phyloP scores from a whole-genome alignment of 179 eudicot species.

The Corrigiola litoralis region DNA sequence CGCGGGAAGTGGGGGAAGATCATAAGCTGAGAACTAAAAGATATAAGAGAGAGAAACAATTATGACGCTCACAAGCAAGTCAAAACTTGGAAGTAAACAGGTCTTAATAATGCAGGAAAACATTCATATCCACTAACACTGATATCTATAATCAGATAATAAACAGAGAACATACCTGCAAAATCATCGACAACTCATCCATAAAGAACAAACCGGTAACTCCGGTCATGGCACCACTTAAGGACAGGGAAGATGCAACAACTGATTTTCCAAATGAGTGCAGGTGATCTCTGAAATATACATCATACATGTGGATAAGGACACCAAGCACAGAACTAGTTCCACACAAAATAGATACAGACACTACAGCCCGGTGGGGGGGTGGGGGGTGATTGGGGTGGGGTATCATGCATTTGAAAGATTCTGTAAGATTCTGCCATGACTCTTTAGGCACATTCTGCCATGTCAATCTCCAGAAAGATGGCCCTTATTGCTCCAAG shows the following conservation, averaged over 20 bases:
- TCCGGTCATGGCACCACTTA: constrained; percentile 44
- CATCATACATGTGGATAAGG: constrained; percentile 14
- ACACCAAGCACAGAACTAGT: background rate
- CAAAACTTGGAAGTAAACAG: background rate
- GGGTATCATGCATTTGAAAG: too few species aligned
- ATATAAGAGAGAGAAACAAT: background rate
- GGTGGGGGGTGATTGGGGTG: background rate
- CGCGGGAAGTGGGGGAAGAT: too few species aligned
- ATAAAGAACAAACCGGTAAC: constrained; percentile 45
- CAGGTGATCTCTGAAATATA: constrained; percentile 60
- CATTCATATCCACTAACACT: background rate
- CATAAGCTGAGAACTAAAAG: too few species aligned
- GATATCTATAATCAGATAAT: background rate
- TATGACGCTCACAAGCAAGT: background rate
- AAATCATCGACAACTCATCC: constrained; percentile 63
- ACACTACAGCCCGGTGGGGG: background rate
- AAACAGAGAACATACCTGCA: constrained; percentile 48
- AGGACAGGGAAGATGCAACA: constrained; percentile 49
- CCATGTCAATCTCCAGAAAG: too few species aligned
- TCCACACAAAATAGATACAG: background rate
- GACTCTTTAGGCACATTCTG: too few species aligned
- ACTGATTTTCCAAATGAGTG: constrained; percentile 51
- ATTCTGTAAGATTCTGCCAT: too few species aligned
- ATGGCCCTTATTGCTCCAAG: too few species aligned
- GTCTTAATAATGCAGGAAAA: background rate